Base-by-base conservation (phyloP, 345 rosid genomes). In the Brassica juncea region DNA sequence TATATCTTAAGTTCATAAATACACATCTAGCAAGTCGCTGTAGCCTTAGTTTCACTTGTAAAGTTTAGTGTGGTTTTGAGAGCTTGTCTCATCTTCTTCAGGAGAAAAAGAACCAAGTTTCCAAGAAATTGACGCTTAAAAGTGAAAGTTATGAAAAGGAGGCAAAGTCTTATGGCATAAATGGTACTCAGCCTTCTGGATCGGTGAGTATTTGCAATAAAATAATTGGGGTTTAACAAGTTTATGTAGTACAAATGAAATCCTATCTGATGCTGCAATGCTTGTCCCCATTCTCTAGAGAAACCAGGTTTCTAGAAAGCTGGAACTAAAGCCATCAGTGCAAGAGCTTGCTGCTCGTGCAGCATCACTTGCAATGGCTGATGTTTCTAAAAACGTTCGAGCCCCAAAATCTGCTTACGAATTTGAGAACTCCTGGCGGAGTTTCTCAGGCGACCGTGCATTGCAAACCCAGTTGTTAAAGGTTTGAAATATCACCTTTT, bases 291-390 rank as follows among this genome's bases (percentile, higher is more conserved):
- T 74, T 52, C 67, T 68, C 67, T 68, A 91, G 97, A 84, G 79
- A 84, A 81, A 74, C 81, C 73, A 21, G 28, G 80, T 61, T 77
- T 39, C 72, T 37, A 79, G 52, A 81, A 87, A 77, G 83, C 80
- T 71, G 27, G 87, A 86, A 54, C 83, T 90, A 71, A 85, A 86
- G 72, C 71, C 86, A 71, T 89, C 92, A 5, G 90, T 95, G 16
- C 89, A 88, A 77, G 98, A 91, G 78, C 94, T 92, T 80, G 99
- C 99, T 61, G 78, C 89, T 77, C 91, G 81, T 63, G 99, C 97
- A 78, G 90, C 98, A 32, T 87, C 89, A 73, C 87, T 84, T 76
- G 94, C 96, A 68, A 64, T 82, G 87, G 80, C 85, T 44, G 97
- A 92, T 77, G 91, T 91, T 74, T 94, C 96, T 14, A 88, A 87